Percentiles rank a stretch among this genome's conserved stretches.
phyloP scores from a whole-genome alignment of 2,329 filamentous ascomycete genomes.

The Apiospora kogelbergensis region DNA sequence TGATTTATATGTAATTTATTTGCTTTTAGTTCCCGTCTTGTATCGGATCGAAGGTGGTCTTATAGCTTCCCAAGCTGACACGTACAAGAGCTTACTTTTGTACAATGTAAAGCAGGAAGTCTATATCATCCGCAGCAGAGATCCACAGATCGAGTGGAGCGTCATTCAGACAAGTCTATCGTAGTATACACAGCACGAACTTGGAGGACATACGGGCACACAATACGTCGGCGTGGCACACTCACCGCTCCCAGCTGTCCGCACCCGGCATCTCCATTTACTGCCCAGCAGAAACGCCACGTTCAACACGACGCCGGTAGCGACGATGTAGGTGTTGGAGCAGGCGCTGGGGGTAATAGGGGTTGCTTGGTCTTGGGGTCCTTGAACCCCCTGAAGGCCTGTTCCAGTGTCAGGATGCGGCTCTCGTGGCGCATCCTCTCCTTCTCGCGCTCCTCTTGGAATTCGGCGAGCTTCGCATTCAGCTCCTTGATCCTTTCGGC shows the following conservation, averaged over 20 bases:
- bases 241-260: neutral
- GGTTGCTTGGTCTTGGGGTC: conserved; percentile 59
- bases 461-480: conserved; percentile 40
- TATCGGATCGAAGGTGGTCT: neutral
- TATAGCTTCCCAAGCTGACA: neutral
- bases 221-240: neutral
- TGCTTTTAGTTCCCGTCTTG: too few species aligned
- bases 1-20: too few species aligned
- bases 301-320: conserved; percentile 17
- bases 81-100: neutral
- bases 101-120: neutral
- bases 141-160: neutral
- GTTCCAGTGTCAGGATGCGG: conserved; percentile 53
- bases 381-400: conserved; percentile 49
- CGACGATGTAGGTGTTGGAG: conserved; percentile 31
- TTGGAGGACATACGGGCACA: neutral
- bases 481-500: conserved; percentile 53
- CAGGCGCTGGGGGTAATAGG: conserved; percentile 39
- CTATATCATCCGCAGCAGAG: neutral
- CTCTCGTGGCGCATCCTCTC: conserved; percentile 44
- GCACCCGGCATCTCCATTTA: neutral
- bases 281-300: neutral
- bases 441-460: conserved; percentile 51
- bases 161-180: neutral
- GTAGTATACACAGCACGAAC: neutral